Conservation (phyloP, 2,329 filamentous ascomycete species). For the Cadophora sp. region DNA sequence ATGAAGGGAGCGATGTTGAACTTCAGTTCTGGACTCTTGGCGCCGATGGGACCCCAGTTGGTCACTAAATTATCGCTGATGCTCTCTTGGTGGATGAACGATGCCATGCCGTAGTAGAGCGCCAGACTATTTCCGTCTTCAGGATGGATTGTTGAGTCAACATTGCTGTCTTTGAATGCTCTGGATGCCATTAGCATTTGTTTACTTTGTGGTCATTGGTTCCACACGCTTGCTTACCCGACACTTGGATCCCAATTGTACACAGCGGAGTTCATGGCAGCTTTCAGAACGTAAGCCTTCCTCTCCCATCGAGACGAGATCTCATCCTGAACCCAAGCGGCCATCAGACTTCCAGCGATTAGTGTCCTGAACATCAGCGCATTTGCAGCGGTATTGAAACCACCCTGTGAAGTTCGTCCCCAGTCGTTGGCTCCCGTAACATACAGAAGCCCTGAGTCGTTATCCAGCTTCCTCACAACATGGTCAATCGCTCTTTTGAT, state of each 20-base stretch:
- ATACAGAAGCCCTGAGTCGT: constrained; percentile 37
- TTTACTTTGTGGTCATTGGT: too few relatives aligned
- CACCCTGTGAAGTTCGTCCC: constrained; percentile 34
- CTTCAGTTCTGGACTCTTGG: constrained; percentile 60
- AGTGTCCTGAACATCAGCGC: constrained; percentile 51
- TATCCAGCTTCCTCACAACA: constrained; percentile 51
- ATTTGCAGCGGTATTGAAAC: constrained; percentile 38
- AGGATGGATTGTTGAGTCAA: constrained; percentile 53
- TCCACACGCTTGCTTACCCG: constrained; percentile 25
- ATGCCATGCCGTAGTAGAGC: constrained; percentile 42
- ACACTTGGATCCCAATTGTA: constrained; percentile 30
- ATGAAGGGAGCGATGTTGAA: constrained; percentile 62
- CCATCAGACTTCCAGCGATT: constrained; percentile 52
- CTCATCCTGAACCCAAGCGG: constrained; percentile 46
- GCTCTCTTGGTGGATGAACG: neutral
- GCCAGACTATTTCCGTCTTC: constrained; percentile 59
- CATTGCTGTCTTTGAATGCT: constrained; percentile 55
- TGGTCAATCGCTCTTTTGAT: constrained; percentile 55
- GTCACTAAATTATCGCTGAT: constrained; percentile 25
- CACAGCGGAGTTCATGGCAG: constrained; percentile 24
- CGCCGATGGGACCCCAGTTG: constrained; percentile 59
- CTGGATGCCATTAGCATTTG: constrained; percentile 39
- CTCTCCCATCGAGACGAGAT: constrained; percentile 21
- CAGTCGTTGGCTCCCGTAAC: constrained; percentile 37
- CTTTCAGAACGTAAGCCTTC: constrained; percentile 29